Evolutionary conservation across 73 alveolate species (phyloP), one percentile per base, ranked within the genome.

Genomic region (Durusdinium trenchii): DNA sequence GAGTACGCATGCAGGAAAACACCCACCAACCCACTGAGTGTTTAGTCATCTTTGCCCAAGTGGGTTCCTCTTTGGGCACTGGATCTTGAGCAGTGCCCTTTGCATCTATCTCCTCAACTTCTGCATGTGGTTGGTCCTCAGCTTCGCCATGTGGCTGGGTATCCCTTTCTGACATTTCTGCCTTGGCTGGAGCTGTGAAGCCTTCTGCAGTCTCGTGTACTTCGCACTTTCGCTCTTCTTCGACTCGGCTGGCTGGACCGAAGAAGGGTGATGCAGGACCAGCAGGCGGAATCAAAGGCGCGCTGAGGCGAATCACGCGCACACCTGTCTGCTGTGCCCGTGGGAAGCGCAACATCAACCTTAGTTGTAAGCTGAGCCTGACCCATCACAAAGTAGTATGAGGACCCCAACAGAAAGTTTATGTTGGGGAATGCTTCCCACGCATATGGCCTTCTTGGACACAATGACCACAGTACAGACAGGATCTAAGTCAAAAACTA

Each of bases 341-440:
- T 18, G 89, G 89, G 61, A 78, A 78, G 18, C 89, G 89, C 89
- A 78, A 46, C 28, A 38, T 43, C 42, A 78, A 78, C 89, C 89
- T 78, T 28, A 40, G 89, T 3, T 42, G 86, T 1, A 5, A 57
- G 12, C 69, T 20, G 12, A 23, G 40, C 69, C 69, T 16, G 86
- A 14, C 86, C 1, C 40, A 42, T 57, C 61, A 43, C 47, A 3
- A 3, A 5, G 14, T 6, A 16, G 73, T 60, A 23, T 60, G 1
- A 60, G 3, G 18, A 60, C 73, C 18, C 2, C 32, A n/a, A 46
- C 3, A 38, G 6, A 1, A 71, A 38, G 32, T 16, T 7, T 35
- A 35, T 6, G 12, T 14, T 57, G 23, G n/a, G n/a, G n/a, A n/a
- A n/a, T n/a, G n/a, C n/a, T n/a, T n/a, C n/a, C n/a, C n/a, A n/a